Evolutionary conservation across 2,329 filamentous ascomycete genomes (phyloP).

Genomic region (Botryosphaeria dothidea): DNA sequence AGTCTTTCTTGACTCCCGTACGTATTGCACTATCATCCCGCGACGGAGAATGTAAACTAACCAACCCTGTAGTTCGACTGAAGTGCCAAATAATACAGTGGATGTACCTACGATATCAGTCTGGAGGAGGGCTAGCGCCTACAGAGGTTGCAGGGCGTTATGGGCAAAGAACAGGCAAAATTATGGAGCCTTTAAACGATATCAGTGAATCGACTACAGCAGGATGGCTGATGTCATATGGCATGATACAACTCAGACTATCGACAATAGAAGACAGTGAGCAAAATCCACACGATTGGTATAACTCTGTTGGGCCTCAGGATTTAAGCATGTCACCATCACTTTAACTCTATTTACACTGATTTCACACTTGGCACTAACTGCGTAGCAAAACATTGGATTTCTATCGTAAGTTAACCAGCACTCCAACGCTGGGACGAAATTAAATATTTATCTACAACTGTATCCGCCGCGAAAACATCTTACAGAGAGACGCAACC

Average conservation of each 20-base stretch:
- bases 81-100: not conserved
- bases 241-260: not conserved
- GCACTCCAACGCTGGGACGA: not conserved
- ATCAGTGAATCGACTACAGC: not conserved
- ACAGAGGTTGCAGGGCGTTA: not conserved
- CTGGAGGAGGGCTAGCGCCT: not conserved
- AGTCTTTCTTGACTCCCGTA: slow-evolving; percentile 96
- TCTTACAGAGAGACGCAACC: slow-evolving; percentile 36
- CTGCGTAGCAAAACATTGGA: not conserved
- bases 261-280: slow-evolving; percentile 1
- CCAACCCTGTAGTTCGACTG: slow-evolving; percentile 3
- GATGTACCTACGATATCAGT: not conserved
- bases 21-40: slow-evolving; percentile 27
- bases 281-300: not conserved
- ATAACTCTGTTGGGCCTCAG: not conserved
- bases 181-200: not conserved
- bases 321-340: not conserved
- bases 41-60: not conserved
- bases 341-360: not conserved
- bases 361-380: not conserved
- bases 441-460: not conserved
- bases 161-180: not conserved
- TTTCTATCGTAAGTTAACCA: not conserved
- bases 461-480: not conserved
- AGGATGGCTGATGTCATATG: not conserved